Evolutionary conservation across 306 rosid species (phyloP).

Genomic region (Pyrus pyrifolia): DNA sequence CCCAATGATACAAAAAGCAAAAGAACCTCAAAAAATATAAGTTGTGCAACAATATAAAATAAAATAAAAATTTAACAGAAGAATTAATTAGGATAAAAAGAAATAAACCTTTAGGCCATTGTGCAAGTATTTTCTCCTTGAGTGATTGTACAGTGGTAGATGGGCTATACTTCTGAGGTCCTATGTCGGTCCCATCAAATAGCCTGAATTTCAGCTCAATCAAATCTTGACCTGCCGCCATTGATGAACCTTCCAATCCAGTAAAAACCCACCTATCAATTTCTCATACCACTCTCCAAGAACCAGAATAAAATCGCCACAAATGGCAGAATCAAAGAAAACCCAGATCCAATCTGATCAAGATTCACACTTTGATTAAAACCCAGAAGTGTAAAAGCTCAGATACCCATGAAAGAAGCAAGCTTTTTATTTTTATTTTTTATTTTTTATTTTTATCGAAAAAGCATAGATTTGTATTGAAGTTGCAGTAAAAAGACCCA

Average conservation of each 20-base stretch:
- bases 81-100: not conserved
- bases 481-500: constrained; percentile 14
- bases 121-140: constrained; percentile 34
- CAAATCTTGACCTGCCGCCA: constrained; percentile 35
- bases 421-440: not conserved
- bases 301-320: constrained; percentile 2
- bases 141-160: constrained; percentile 34
- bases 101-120: constrained; percentile 40
- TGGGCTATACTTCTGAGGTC: constrained; percentile 34
- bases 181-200: constrained; percentile 37
- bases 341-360: constrained; percentile 25
- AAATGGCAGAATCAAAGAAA: not conserved
- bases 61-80: not conserved
- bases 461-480: not conserved
- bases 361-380: not conserved
- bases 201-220: constrained; percentile 40
- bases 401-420: not conserved
- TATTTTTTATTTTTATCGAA: not conserved
- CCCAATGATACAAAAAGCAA: not conserved
- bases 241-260: constrained; percentile 10
- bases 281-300: constrained; percentile 18
- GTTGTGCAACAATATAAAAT: not conserved
- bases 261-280: constrained; percentile 23
- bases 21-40: not conserved
- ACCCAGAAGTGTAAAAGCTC: constrained; percentile 5